These are phyloP conservation scores for Cercis canadensis DNA, from an alignment of 306 rosid species.

Conservation along the genomic window DNA sequence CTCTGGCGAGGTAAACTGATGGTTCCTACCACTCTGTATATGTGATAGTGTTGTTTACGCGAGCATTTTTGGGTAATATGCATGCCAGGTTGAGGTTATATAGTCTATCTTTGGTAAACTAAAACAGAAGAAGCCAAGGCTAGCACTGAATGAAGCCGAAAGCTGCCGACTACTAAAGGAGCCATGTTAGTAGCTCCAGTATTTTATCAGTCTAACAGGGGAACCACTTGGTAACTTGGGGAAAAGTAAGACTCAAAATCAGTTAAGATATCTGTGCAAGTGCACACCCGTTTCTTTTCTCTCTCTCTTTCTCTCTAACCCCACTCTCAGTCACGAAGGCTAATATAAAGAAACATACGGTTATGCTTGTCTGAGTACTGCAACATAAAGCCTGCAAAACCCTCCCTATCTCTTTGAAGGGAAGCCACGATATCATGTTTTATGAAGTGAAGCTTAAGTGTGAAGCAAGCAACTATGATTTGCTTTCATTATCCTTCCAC, in stretches of 20 bases:
- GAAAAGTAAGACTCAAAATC: neutral
- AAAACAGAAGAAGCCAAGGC: too few species aligned
- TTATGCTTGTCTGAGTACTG: too few species aligned
- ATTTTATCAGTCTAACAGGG: neutral
- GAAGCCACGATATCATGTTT: neutral
- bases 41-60: neutral
- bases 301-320: too few species aligned
- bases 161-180: neutral
- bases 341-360: too few species aligned
- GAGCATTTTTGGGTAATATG: neutral
- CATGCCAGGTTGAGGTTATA: neutral
- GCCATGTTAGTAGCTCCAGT: neutral
- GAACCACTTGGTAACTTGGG: neutral
- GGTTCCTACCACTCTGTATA: neutral
- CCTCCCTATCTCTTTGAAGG: slow-evolving; percentile 22
- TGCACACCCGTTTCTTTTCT: too few species aligned
- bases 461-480: slow-evolving; percentile 38
- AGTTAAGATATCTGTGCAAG: too few species aligned
- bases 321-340: too few species aligned
- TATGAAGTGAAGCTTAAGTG: neutral
- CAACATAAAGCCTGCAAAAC: neutral
- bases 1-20: neutral
- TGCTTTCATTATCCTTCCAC: neutral
- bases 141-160: slow-evolving; percentile 47
- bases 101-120: neutral